These are phyloP conservation scores for Saccharomycopsis fibuligera DNA, from an alignment of 805 yeast genomes.

Conservation along the genomic window DNA sequence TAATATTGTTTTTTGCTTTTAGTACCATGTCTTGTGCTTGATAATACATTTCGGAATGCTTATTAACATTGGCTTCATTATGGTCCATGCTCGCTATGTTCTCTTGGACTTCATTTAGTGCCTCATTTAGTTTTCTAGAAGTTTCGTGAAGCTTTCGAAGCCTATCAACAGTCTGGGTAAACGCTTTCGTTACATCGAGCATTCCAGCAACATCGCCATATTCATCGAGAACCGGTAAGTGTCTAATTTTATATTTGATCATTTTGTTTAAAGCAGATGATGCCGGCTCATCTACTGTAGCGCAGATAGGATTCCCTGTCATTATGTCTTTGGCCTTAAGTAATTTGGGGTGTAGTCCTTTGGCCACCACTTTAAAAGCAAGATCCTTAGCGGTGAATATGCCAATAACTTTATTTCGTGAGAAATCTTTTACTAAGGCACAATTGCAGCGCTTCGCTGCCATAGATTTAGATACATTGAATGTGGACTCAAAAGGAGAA, in stretches of 20 bases:
- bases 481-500: slow-evolving; percentile 29
- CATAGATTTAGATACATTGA: slow-evolving; percentile 33
- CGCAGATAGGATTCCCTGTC: slow-evolving; percentile 34
- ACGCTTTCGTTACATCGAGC: slow-evolving; percentile 40
- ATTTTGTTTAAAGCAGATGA: slow-evolving; percentile 37
- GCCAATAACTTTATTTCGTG: slow-evolving; percentile 30
- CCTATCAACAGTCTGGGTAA: slow-evolving; percentile 39
- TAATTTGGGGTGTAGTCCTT: slow-evolving; percentile 25
- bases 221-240: slow-evolving; percentile 37
- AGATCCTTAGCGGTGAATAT: slow-evolving; percentile 41
- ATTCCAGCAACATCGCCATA: slow-evolving; percentile 33
- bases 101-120: slow-evolving; percentile 28
- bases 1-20: slow-evolving; percentile 18
- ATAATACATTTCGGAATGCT: slow-evolving; percentile 21
- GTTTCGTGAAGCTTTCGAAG: slow-evolving; percentile 36
- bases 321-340: slow-evolving; percentile 33
- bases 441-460: slow-evolving; percentile 36
- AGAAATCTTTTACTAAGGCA: slow-evolving; percentile 31
- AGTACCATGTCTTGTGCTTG: slow-evolving; percentile 22
- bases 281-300: slow-evolving; percentile 33
- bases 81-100: slow-evolving; percentile 25
- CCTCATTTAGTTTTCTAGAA: slow-evolving; percentile 29
- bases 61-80: slow-evolving; percentile 17
- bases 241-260: slow-evolving; percentile 38
- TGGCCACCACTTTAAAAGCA: slow-evolving; percentile 37